Conservation (phyloP, 2,329 filamentous ascomycete species). For the Teratosphaeria zuluensis region DNA sequence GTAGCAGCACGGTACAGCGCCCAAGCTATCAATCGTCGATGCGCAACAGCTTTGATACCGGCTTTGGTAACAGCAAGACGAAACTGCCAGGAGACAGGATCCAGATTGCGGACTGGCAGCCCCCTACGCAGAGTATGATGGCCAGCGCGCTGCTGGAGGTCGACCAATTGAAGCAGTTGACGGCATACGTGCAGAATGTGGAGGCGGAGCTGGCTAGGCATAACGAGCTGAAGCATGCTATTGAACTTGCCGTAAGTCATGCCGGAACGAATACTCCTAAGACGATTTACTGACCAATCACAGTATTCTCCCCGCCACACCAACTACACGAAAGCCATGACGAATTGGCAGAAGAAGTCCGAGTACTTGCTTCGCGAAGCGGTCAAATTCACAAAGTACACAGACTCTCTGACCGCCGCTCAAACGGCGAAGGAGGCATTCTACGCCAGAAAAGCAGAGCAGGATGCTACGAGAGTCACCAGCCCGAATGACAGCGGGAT, state of each 20-base stretch:
- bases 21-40: conserved; percentile 41
- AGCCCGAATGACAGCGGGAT: not conserved
- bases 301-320: conserved; percentile 72
- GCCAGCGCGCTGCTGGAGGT: conserved; percentile 67
- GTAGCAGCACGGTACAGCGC: conserved; percentile 12
- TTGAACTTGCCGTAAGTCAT: conserved; percentile 63
- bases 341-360: conserved; percentile 95
- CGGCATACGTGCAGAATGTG: conserved; percentile 71
- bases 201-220: conserved; percentile 79
- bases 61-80: conserved; percentile 38
- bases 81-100: conserved; percentile 78
- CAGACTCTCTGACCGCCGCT: conserved; percentile 70
- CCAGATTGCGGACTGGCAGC: conserved; percentile 76
- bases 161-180: conserved; percentile 68
- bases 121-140: conserved; percentile 83
- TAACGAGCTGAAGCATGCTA: conserved; percentile 76
- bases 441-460: conserved; percentile 15
- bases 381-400: conserved; percentile 93
- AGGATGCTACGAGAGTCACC: not conserved
- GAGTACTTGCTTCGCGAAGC: conserved; percentile 86
- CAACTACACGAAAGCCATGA: conserved; percentile 76
- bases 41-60: conserved; percentile 48
- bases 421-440: conserved; percentile 61
- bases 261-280: not conserved
- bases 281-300: not conserved